These are phyloP conservation scores for Davidsoniella neocaledoniae DNA, from an alignment of 2,329 filamentous ascomycete genomes.

Conservation along the genomic window DNA sequence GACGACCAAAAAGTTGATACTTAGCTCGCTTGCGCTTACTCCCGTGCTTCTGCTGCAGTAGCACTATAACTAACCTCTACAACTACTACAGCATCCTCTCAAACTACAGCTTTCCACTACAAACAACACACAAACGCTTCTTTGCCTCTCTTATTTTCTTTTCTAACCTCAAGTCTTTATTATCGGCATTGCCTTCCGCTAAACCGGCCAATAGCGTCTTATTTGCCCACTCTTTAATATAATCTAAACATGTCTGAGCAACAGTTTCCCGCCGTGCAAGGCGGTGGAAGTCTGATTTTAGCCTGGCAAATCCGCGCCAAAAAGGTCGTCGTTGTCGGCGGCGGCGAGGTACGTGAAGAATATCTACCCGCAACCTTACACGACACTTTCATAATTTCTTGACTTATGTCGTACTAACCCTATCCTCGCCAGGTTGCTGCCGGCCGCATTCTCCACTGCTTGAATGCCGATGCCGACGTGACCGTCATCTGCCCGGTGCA, in stretches of 20 bases:
- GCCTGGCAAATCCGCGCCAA: conserved; percentile 92
- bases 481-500: conserved; percentile 66
- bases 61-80: too few relatives aligned
- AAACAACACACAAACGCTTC: not conserved
- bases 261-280: conserved; percentile 63
- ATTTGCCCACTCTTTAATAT: too few relatives aligned
- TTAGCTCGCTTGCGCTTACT: not conserved
- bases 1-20: too few relatives aligned
- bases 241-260: conserved; percentile 12
- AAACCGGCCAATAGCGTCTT: not conserved
- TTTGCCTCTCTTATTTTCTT: not conserved
- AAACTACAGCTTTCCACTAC: not conserved
- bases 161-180: not conserved
- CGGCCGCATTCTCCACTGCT: conserved; percentile 80
- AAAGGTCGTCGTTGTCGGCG: conserved; percentile 79
- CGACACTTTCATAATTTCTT: not conserved
- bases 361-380: not conserved
- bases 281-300: conserved; percentile 81
- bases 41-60: not conserved
- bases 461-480: conserved; percentile 86
- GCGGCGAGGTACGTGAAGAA: conserved; percentile 59
- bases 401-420: conserved; percentile 3
- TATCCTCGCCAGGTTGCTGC: conserved; percentile 59
- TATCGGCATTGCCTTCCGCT: not conserved
- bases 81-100: not conserved